These are phyloP conservation scores for Plenodomus tracheiphilus DNA, from an alignment of 2,329 filamentous ascomycete genomes.

Conservation along the genomic window DNA sequence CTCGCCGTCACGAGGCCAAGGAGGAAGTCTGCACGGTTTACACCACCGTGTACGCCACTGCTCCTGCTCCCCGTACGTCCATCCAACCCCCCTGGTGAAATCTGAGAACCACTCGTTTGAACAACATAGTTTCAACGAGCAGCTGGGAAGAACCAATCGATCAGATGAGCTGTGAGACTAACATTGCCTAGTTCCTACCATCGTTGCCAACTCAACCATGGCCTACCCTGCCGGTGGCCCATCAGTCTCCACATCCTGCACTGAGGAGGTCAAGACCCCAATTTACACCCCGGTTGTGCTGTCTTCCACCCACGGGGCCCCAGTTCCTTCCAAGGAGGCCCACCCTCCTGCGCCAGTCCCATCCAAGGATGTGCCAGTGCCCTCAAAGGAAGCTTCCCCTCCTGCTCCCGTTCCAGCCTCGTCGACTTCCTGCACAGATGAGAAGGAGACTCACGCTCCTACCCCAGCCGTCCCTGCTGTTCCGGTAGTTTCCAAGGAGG, in stretches of 20 bases:
- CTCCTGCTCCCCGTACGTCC: constrained; percentile 50
- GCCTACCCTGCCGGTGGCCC: constrained; percentile 48
- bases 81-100: not conserved
- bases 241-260: constrained; percentile 76
- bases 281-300: constrained; percentile 44
- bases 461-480: too few relatives aligned
- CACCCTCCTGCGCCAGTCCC: constrained; percentile 11
- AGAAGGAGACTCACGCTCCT: not conserved
- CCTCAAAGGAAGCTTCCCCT: constrained; percentile 8
- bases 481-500: too few relatives aligned
- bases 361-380: too few relatives aligned
- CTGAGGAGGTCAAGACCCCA: constrained; percentile 66
- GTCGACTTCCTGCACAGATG: not conserved
- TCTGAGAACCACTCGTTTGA: not conserved
- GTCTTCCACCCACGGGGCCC: constrained; percentile 15
- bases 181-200: constrained; percentile 24
- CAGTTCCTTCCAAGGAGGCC: constrained; percentile 9
- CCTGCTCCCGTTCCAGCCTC: constrained; percentile 11
- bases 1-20: constrained; percentile 51
- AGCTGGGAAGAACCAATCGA: not conserved
- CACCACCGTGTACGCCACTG: constrained; percentile 56
- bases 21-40: constrained; percentile 74
- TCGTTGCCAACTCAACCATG: constrained; percentile 31
- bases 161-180: constrained; percentile 6
- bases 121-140: not conserved